Conservation (phyloP, 2,329 filamentous ascomycete genomes). For the Exserohilum turcica region DNA sequence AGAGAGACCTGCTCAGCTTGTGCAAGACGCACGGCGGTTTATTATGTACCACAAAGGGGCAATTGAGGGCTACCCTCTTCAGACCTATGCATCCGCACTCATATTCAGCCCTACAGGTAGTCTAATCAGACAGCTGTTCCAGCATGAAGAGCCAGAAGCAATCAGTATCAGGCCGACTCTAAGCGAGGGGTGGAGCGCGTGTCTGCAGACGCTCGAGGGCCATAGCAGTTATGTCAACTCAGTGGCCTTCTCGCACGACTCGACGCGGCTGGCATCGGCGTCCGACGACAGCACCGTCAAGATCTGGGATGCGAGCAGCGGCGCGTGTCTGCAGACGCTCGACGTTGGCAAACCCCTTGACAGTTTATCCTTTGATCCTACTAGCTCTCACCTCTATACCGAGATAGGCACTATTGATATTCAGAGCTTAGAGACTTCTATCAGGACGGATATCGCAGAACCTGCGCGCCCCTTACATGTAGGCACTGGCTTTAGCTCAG, state of each 20-base stretch:
- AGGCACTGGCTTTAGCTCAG: slow-evolving; percentile 19
- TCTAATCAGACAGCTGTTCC: not conserved
- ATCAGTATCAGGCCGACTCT: not conserved
- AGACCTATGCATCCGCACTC: not conserved
- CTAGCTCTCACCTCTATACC: slow-evolving; percentile 12
- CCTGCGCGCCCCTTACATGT: slow-evolving; percentile 17
- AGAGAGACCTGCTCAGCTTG: not conserved
- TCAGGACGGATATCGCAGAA: slow-evolving; percentile 6
- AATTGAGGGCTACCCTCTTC: not conserved
- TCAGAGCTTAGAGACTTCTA: slow-evolving; percentile 4
- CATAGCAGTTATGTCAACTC: no score
- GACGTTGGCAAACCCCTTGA: not conserved
- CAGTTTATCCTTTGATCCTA: not conserved
- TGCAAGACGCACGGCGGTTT: not conserved
- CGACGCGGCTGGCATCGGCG: no score
- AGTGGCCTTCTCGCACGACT: no score
- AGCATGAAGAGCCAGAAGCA: not conserved
- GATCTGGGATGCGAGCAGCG: not conserved
- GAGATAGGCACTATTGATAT: slow-evolving; percentile 24
- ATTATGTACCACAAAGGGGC: not conserved
- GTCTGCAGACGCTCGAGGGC: no score
- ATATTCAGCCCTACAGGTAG: not conserved
- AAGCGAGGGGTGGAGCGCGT: no score
- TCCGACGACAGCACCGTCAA: no score
- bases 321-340: not conserved